Conservation (phyloP, 768 basidiomycete species). For the Naganishia randhawae region DNA sequence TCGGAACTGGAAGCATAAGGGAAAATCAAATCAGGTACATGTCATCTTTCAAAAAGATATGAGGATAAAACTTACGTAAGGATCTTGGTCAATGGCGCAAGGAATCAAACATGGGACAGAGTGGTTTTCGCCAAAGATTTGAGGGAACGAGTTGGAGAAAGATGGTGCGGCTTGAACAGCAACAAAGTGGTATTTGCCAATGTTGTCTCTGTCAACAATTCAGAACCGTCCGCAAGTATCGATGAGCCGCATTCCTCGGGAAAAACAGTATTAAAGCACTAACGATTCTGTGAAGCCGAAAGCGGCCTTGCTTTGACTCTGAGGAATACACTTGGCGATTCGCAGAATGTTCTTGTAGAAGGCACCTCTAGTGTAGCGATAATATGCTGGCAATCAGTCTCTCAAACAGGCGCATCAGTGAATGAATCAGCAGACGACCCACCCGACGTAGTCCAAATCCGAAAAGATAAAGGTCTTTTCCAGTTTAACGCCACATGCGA, state of each 20-base stretch:
- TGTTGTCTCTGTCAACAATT: constrained; percentile 70
- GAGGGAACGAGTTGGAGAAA: constrained; percentile 97
- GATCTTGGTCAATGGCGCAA: constrained; percentile 87
- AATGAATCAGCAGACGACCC: constrained; percentile 25
- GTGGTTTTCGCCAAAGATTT: constrained; percentile 79
- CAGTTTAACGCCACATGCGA: constrained; percentile 86
- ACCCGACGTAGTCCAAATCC: constrained; percentile 76
- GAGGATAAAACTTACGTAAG: constrained; percentile 39
- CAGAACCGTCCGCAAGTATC: background rate
- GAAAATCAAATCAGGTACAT: background rate
- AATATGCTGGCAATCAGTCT: background rate
- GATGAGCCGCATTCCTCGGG: background rate
- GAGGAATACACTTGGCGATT: constrained; percentile 86
- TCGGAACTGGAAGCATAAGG: constrained; percentile 83
- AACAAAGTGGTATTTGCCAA: constrained; percentile 95
- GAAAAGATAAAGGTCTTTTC: constrained; percentile 97
- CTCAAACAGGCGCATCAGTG: background rate
- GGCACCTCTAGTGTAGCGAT: constrained; percentile 57
- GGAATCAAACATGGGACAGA: constrained; percentile 92
- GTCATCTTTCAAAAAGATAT: background rate
- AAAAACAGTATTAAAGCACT: constrained; percentile 46
- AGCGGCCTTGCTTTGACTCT: constrained; percentile 86
- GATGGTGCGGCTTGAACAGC: constrained; percentile 92
- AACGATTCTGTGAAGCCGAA: constrained; percentile 97
- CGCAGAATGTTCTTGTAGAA: constrained; percentile 94